Base-by-base conservation (phyloP, 208 protist species). In the Trypanosomatidae sp. region DNA sequence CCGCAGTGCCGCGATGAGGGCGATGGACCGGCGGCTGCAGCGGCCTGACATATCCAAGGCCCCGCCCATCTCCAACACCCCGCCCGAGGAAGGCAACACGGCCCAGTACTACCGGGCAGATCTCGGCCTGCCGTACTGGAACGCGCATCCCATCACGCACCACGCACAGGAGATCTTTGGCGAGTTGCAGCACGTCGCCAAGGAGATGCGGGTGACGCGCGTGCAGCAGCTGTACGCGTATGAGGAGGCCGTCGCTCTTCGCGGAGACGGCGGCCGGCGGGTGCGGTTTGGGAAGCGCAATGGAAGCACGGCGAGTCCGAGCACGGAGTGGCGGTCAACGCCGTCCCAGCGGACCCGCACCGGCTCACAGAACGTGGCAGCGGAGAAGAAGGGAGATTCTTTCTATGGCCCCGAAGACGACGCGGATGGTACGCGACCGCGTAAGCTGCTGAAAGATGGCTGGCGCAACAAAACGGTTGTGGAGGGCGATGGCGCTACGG, bases 91-190 rank as follows among this genome's bases (percentile, higher is more conserved):
- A 12, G 46, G 22, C 43, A 69, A 71, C 15, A 52, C 52, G 49
- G 62, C 33, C 8, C 58, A 75, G 36, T 80, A 75, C 76, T 80
- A 80, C 65, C 76, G 76, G 19, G 76, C 76, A 0, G 76, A 80
- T 44, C 65, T 80, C 7, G 78, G 74, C 8, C 62, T 83, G 3
- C 70, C 73, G n/a, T 87, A 79, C 73, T 87, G 82, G 82, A 77
- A 36, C 13, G 41, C 49, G 33, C 73, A 87, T 52, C 82, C 82
- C 0, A 73, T 87, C 68, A 83, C 75, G 36, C 25, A 19, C 17
- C 44, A 76, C 71, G 82, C 79, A 6, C 74, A 76, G 66, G 33
- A 67, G 59, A 55, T 72, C 5, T 83, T 84, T 47, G 52, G 56
- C 46, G 75, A 82, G 60, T 52, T 87, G 66, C 82, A 84, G 49